Evolutionary conservation across 805 yeast species (phyloP).

Genomic region (Ogataea neopini): DNA sequence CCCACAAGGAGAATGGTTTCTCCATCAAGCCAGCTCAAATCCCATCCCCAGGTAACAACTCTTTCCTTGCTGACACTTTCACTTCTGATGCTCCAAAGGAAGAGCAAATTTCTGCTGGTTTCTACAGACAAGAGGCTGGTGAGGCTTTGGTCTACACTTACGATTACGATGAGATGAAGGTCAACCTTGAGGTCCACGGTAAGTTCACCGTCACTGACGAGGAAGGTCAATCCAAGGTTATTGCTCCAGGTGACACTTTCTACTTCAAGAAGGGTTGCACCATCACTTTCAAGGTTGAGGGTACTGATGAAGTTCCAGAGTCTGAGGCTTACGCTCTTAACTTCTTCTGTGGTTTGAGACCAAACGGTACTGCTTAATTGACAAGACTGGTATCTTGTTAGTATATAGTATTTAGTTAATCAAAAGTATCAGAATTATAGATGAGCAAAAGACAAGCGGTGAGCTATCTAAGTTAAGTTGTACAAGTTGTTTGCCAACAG

Average conservation of each 20-base stretch:
- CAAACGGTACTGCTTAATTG: conserved; percentile 38
- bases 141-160: conserved; percentile 68
- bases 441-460: too few relatives aligned
- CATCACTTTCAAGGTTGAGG: conserved; percentile 56
- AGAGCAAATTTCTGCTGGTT: conserved; percentile 63
- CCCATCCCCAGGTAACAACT: conserved; percentile 65
- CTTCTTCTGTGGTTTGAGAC: conserved; percentile 62
- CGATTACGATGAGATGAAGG: conserved; percentile 68
- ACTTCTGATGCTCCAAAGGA: conserved; percentile 62
- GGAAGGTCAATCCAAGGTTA: conserved; percentile 58
- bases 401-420: conserved; percentile 3
- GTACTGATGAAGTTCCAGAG: conserved; percentile 35
- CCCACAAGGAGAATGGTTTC: conserved; percentile 51
- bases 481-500: too few relatives aligned
- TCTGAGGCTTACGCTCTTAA: conserved; percentile 60
- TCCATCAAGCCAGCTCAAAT: conserved; percentile 57
- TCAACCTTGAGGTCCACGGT: conserved; percentile 67
- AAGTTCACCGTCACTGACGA: conserved; percentile 63
- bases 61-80: conserved; percentile 67
- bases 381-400: conserved; percentile 11
- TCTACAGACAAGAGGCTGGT: conserved; percentile 69
- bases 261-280: conserved; percentile 69
- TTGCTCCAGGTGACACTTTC: conserved; percentile 65
- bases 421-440: not conserved
- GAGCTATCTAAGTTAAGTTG: too few relatives aligned